phyloP scores from a whole-genome alignment of 495 filamentous ascomycete genomes.

The Penicillium waksmanii region DNA sequence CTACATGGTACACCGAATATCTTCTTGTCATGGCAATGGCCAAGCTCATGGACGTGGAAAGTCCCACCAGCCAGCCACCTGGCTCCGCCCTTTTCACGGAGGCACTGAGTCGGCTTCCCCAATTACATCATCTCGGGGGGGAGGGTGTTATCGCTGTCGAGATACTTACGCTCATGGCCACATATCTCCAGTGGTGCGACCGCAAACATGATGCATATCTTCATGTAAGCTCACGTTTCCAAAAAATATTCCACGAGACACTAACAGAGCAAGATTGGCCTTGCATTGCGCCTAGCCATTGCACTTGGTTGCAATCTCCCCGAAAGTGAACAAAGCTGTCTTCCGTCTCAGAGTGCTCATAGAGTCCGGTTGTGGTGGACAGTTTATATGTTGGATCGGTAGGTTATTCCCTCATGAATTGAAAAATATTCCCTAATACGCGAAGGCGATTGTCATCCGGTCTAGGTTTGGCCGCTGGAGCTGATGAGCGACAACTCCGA shows the following conservation, averaged over 20 bases:
- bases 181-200: constrained; percentile 33
- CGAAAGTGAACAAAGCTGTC: constrained; percentile 19
- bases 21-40: constrained; percentile 34
- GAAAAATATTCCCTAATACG: neutral
- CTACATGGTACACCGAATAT: constrained; percentile 29
- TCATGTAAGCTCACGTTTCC: constrained; percentile 15
- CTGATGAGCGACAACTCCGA: constrained; percentile 27
- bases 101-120: constrained; percentile 24
- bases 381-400: constrained; percentile 33
- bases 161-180: constrained; percentile 26
- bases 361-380: constrained; percentile 29
- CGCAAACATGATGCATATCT: constrained; percentile 31
- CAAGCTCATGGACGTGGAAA: constrained; percentile 27
- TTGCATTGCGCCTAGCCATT: constrained; percentile 28
- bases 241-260: neutral
- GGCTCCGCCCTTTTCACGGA: constrained; percentile 28
- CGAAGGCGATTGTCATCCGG: constrained; percentile 26
- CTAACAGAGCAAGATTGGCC: constrained; percentile 21
- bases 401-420: neutral
- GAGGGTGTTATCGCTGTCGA: constrained; percentile 27
- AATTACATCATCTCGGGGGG: constrained; percentile 22
- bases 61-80: constrained; percentile 23
- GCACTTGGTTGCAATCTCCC: constrained; percentile 26
- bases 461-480: constrained; percentile 29
- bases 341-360: constrained; percentile 26